Evolutionary conservation across 306 rosid species (phyloP).

Genomic region (Arachis stenosperma): DNA sequence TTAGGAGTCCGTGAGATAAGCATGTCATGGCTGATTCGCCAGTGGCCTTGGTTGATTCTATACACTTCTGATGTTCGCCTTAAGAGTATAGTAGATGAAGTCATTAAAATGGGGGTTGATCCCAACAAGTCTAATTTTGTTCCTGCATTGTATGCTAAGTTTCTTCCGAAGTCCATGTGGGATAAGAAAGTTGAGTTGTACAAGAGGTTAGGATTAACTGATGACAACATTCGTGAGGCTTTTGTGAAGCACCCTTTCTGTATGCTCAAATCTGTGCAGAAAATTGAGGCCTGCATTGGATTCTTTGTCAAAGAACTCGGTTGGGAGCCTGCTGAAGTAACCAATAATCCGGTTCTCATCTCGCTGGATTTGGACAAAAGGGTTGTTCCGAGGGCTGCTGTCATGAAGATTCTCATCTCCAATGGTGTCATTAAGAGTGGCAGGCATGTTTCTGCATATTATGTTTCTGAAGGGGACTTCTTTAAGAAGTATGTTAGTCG

Average conservation of each 20-base stretch:
- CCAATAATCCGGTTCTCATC: slow-evolving; percentile 14
- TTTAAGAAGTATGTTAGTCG: slow-evolving; percentile 26
- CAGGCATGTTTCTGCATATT: not conserved
- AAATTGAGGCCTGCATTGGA: slow-evolving; percentile 36
- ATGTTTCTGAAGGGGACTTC: not conserved
- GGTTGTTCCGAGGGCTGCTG: slow-evolving; percentile 44
- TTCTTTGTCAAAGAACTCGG: slow-evolving; percentile 41
- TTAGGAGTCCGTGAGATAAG: slow-evolving; percentile 11
- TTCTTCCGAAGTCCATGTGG: not conserved
- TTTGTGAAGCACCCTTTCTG: too few species aligned
- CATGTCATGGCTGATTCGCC: slow-evolving; percentile 15
- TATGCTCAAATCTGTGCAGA: slow-evolving; percentile 38
- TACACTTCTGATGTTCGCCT: not conserved
- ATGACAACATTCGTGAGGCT: too few species aligned
- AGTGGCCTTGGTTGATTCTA: not conserved
- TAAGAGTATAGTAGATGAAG: slow-evolving; percentile 22
- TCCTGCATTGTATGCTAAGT: slow-evolving; percentile 20
- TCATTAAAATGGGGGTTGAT: slow-evolving; percentile 39
- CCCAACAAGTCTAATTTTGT: slow-evolving; percentile 25
- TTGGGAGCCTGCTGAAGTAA: slow-evolving; percentile 30
- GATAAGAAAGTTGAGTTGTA: too few species aligned
- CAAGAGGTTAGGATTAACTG: too few species aligned
- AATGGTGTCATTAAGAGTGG: slow-evolving; percentile 26
- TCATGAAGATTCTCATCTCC: slow-evolving; percentile 28
- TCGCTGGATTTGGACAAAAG: slow-evolving; percentile 39